Percentiles rank a stretch among this genome's conserved stretches.
phyloP scores from a whole-genome alignment of 1,284 basidiomycete genomes.

The Malassezia pachydermatis region DNA sequence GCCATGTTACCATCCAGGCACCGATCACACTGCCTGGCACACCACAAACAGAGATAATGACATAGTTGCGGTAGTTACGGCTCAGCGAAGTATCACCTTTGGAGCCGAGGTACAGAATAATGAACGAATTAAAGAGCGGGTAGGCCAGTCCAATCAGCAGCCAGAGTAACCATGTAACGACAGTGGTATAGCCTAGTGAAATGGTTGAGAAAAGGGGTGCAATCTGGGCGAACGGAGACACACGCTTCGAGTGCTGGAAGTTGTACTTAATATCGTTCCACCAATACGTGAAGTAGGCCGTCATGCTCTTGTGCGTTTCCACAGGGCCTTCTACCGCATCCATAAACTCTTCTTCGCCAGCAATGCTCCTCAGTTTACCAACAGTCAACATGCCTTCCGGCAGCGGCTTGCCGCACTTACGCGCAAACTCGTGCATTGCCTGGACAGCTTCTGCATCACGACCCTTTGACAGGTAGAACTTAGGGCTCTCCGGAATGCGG shows the following conservation, averaged over 20 bases:
- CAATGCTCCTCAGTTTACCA: constrained; percentile 31
- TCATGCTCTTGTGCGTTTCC: not conserved
- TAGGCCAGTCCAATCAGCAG: constrained; percentile 40
- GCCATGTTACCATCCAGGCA: constrained; percentile 39
- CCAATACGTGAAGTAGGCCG: not conserved
- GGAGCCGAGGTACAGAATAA: constrained; percentile 34
- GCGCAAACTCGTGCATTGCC: constrained; percentile 35
- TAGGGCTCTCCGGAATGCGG: constrained; percentile 42
- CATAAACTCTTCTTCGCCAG: constrained; percentile 23
- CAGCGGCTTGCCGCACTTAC: constrained; percentile 28
- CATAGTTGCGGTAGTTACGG: constrained; percentile 38
- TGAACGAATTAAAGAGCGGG: constrained; percentile 45
- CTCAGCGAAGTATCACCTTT: constrained; percentile 4
- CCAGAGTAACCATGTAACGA: constrained; percentile 35
- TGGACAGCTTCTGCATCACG: constrained; percentile 42
- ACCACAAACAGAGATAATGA: constrained; percentile 42
- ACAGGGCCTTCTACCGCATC: constrained; percentile 2
- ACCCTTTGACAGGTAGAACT: constrained; percentile 40
- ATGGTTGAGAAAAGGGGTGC: constrained; percentile 31
- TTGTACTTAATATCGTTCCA: not conserved
- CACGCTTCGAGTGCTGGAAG: not conserved
- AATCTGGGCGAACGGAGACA: constrained; percentile 19
- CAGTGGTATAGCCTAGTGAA: constrained; percentile 31
- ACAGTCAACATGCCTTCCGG: constrained; percentile 39
- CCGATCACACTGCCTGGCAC: constrained; percentile 41